Evolutionary conservation across 1,139 yeast genomes (phyloP).

Genomic region (Pichia inconspicua): DNA sequence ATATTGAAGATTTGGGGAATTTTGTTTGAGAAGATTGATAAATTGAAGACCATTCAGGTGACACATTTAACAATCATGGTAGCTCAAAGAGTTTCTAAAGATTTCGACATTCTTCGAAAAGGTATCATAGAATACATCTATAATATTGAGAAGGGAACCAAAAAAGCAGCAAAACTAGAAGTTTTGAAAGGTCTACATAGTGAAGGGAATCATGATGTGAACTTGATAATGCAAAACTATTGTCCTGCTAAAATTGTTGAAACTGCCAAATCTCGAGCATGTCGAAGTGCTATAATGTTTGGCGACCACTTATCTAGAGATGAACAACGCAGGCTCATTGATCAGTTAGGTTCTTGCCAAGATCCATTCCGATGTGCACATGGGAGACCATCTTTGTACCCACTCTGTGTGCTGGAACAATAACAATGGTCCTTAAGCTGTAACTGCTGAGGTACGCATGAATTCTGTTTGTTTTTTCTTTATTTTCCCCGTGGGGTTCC

Average conservation of each 20-base stretch:
- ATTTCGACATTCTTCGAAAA: constrained; percentile 25
- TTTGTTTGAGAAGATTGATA: constrained; percentile 16
- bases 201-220: not conserved
- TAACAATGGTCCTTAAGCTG: no score
- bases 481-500: not conserved
- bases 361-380: constrained; percentile 81
- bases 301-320: constrained; percentile 43
- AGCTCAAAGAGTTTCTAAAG: constrained; percentile 24
- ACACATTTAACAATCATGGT: constrained; percentile 39
- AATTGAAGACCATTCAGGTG: constrained; percentile 12
- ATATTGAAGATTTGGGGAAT: constrained; percentile 43
- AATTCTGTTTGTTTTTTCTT: no score
- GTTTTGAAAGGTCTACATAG: not conserved
- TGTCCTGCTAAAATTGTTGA: constrained; percentile 47
- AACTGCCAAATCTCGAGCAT: constrained; percentile 54
- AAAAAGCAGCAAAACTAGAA: not conserved
- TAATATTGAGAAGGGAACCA: constrained; percentile 4
- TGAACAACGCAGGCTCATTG: constrained; percentile 42
- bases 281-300: constrained; percentile 67
- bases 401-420: constrained; percentile 30
- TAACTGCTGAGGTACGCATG: not conserved
- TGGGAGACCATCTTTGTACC: constrained; percentile 71
- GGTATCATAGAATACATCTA: constrained; percentile 34
- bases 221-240: constrained; percentile 13
- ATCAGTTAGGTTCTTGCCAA: constrained; percentile 38